Evolutionary conservation across 805 yeast species (phyloP), one percentile per base, ranked within the genome.

Genomic region (Candida sanyiensis): DNA sequence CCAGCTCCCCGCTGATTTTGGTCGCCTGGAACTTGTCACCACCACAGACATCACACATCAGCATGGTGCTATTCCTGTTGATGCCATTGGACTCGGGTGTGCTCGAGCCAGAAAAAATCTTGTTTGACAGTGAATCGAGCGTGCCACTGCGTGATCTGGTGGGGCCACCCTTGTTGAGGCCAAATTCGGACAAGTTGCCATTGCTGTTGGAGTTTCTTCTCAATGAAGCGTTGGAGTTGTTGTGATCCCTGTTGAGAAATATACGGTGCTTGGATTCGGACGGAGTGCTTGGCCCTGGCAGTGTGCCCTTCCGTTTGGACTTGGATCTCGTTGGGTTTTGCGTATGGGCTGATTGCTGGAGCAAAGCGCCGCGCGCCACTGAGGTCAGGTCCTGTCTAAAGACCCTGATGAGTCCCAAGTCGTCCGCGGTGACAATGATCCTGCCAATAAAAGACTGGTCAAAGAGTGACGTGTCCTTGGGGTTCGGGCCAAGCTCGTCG

Each of bases 371-470:
- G 40, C 80, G 52, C 11, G 66, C 59, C 9, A 53, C 50, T 37
- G 73, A 66, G 0, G 93, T 82, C 38, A 81, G 69, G 57, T 88
- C 97, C 41, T 85, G 81, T 52, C 97, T 68, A 56, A 83, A 84
- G 0, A 88, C 83, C 32, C 93, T 61, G 22, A 88, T 83, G 2
- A 70, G 48, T 0, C 96, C 96, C 17, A 66, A 60, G 40, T 73
- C 74, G 58, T 88, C 97, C 0, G 90, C 77, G 1, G 93, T 80
- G 3, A 88, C 79, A 12, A 87, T 73, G 31, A 87, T 79, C 0
- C 60, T 50, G 1, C 70, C 70, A 28, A 66, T 59, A 8, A 54
- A 52, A 11, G 58, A 56, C 15, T 50, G 56, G 21, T 52, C 54
- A 16, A 59, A 50, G 23, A 61, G 53, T 7, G 25, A 19, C 13